Base-by-base conservation (phyloP, 176 grass and related monocot genomes). In the Cenchrus purpureus region DNA sequence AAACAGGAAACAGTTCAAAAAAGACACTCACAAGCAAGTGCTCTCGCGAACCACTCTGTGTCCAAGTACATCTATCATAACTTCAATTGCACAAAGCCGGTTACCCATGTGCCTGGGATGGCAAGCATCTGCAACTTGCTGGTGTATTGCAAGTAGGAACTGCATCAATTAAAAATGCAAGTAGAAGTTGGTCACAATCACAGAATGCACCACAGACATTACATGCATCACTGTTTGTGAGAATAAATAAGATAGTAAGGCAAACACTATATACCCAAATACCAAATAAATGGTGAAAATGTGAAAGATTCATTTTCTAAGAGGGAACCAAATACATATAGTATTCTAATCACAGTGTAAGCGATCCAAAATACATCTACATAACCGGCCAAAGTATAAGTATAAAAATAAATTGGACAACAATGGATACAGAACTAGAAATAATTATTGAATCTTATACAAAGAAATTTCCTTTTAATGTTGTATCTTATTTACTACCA, bases 61-160 rank as follows among this genome's bases (percentile, higher is more conserved):
- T 34, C 95, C 92, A 84, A 98, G 90, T 86, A 95, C 76, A 83
- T 88, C 88, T 53, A 91, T 91, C 72, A 98, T 90, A 73, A 91
- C 92, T 77, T 98, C 92, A 84, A 95, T 90, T 57, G 95, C 89
- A 79, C 85, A 87, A 66, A 98, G 85, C 40, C 79, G 89, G 88
- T 90, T 87, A 82, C 88, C 65, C 78, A 93, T 92, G 80, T 98
- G 95, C 63, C 91, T 84, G 34, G 89, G 80, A 90, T 95, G 92
- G 83, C 80, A 86, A 83, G 95, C 89, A 80, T 90, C 92, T 82
- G 87, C 77, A 90, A 98, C 83, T 73, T 98, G 91, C 79, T 93
- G 92, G 88, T 98, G 95, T 82, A 95, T 90, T 88, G 87, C 91
- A 58, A 98, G 85, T 48, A 98, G 85, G 59, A 98, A 95, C 95